Evolutionary conservation across 2,329 filamentous ascomycete genomes (phyloP), one percentile per base, ranked within the genome.

Genomic region (Claviceps sp.): DNA sequence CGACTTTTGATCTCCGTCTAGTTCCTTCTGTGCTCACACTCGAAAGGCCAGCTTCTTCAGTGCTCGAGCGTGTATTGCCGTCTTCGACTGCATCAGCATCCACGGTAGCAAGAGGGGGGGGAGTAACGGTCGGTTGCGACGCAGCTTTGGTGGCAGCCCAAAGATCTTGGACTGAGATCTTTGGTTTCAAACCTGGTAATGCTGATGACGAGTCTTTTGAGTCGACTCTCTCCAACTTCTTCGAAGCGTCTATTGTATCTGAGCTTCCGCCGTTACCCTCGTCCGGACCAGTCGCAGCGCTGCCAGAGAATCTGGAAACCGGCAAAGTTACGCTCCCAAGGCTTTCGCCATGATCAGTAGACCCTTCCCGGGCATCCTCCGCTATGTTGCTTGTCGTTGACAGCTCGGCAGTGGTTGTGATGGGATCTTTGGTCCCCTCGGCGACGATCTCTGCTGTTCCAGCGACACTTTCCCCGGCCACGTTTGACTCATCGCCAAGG

Each of bases 1-100:
- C 77, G 20, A 76, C 61, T 9, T 60, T 51, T 17, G 62, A 56
- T 52, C 64, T 71, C 34, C 65, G 70, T 55, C 61, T 70, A 6
- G 65, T 34, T 20, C 52, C 47, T 45, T 60, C 65, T 29, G 60
- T 56, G 9, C 65, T 61, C 6, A 57, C 50, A n/a, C 62, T 59
- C 14, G 58, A 55, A 14, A 54, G 55, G 22, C 65, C 64, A 22
- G 55, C 53, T 14, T 66, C 60, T 48, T 29, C 37, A 11, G 11
- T 20, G 17, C 59, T 56, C 48, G 44, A 34, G 34, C n/a, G 14
- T 14, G 13, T 11, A 4, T 40, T 23, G 20, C 20, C 22, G 9
- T 26, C 40, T 23, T 11, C 26, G 16, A 37, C 20, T 22, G 22
- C 9, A 40, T 20, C 20, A 17, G 17, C 9, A 4, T 34, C 39